Evolutionary conservation across 192 early-diverging fungal genomes (phyloP), one percentile per base, ranked within the genome.

Genomic region (Dissophora globulifera): DNA sequence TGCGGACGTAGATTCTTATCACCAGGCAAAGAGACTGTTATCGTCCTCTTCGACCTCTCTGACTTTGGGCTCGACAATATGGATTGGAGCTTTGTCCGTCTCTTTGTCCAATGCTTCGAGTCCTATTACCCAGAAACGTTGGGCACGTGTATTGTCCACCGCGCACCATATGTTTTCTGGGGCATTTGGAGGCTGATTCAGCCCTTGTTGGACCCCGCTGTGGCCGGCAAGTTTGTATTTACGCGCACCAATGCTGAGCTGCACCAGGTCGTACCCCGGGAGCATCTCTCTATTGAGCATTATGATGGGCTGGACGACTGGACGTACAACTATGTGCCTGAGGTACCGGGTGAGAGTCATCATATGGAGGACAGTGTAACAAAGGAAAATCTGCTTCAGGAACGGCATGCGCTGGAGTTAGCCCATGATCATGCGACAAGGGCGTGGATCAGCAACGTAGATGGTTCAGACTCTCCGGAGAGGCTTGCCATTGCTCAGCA

Each of bases 51-150:
- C 60, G 92, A 96, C 74, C 78, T 95, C 56, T 89, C 85, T n/a
- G 87, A 87, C 10, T 93, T 95, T 62, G 81, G 88, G 12, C 54
- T 95, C 64, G 62, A 79, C 20, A 93, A 94, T 69, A 89, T 94
- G 82, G 93, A 95, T 78, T 90, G 86, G 63, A 81, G 83, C 8
- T 89, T 90, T 50, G 83, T 92, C 62, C 86, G 85, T 78, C 91
- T 92, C 50, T 82, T 95, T 12, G 51, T 92, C 20, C 78, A 81
- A 20, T 86, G 85, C 79, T 86, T 96, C 60, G 89, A 95, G 79
- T 88, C 89, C 53, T 93, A 93, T 79, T 96, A 95, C 62, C 95
- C 95, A 5, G 95, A 96, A 58, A 88, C 86, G 10, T 82, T 96
- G 8, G 95, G 94, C 22, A 58, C 82, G 2, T 84, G 87, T 35